Percentiles rank a stretch among this genome's conserved stretches.
Evolutionary conservation across 75 land plant species (phyloP).

Genomic region (Selaginella tamariscina): DNA sequence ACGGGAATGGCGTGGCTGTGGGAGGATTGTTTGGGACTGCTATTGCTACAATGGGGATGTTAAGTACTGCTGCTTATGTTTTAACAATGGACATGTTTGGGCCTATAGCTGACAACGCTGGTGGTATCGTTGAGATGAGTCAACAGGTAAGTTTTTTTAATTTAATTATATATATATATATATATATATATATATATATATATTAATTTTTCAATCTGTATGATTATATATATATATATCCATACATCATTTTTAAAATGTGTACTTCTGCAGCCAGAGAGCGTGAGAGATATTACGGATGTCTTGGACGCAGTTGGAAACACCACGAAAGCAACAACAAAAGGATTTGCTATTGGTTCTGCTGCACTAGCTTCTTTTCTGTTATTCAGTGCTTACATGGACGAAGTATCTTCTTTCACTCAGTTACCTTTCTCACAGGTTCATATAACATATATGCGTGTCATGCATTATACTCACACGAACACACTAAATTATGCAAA

Average conservation of each 20-base stretch:
- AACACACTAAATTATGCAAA: too few relatives aligned
- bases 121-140: constrained; percentile 99
- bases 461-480: too few relatives aligned
- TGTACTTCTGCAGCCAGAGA: constrained; percentile 65
- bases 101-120: constrained; percentile 99
- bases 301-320: constrained; percentile 97
- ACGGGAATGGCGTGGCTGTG: constrained; percentile 57
- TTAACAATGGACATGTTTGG: constrained; percentile 99
- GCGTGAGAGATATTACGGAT: constrained; percentile 98
- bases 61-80: constrained; percentile 94
- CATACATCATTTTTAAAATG: not conserved
- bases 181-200: too few relatives aligned
- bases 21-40: constrained; percentile 99
- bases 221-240: too few relatives aligned
- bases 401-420: constrained; percentile 85
- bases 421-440: constrained; percentile 64
- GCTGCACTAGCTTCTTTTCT: constrained; percentile 99
- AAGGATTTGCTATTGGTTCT: constrained; percentile 99
- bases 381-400: constrained; percentile 99
- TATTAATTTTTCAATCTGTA: too few relatives aligned
- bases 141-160: constrained; percentile 63
- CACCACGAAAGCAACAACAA: constrained; percentile 99
- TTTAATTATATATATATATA: too few relatives aligned
- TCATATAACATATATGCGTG: constrained; percentile 13
- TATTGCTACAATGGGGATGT: constrained; percentile 99